These are phyloP conservation scores for Trichophyton rubrum DNA, from an alignment of 2,329 filamentous ascomycete species.

Conservation along the genomic window DNA sequence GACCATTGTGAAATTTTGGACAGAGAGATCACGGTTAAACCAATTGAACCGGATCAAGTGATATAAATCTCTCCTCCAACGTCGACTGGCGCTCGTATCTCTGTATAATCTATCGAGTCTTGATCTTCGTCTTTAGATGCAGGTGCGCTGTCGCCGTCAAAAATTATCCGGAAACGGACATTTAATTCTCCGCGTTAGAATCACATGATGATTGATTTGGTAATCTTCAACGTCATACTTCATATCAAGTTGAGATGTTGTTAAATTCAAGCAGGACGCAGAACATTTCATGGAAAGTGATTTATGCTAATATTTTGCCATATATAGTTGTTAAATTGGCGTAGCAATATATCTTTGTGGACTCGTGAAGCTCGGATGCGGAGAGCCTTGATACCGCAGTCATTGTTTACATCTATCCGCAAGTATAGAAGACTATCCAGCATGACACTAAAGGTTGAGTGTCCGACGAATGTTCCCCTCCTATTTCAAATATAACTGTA, in stretches of 20 bases:
- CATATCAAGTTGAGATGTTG: neutral
- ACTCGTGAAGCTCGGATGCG: neutral
- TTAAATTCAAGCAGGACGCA: too few relatives aligned
- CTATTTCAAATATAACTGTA: neutral
- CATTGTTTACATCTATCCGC: conserved; percentile 1
- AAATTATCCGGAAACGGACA: neutral
- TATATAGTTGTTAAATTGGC: neutral
- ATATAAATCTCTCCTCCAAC: neutral
- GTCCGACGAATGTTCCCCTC: neutral
- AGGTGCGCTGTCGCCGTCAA: neutral
- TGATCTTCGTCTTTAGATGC: neutral
- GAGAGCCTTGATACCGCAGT: neutral
- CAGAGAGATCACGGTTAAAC: neutral
- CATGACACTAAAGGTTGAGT: conserved; percentile 13
- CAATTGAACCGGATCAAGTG: neutral
- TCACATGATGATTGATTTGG: too few relatives aligned
- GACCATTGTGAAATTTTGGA: conserved; percentile 53
- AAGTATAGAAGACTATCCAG: conserved; percentile 10
- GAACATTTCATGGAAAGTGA: neutral
- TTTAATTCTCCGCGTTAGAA: neutral
- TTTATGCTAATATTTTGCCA: neutral
- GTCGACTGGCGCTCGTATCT: neutral
- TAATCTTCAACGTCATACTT: neutral
- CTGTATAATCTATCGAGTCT: neutral
- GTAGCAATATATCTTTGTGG: too few relatives aligned